Percentiles rank a stretch among this genome's conserved stretches.
These are phyloP conservation scores for Trifolium dubium DNA, from an alignment of 306 rosid genomes.

Conservation along the genomic window DNA sequence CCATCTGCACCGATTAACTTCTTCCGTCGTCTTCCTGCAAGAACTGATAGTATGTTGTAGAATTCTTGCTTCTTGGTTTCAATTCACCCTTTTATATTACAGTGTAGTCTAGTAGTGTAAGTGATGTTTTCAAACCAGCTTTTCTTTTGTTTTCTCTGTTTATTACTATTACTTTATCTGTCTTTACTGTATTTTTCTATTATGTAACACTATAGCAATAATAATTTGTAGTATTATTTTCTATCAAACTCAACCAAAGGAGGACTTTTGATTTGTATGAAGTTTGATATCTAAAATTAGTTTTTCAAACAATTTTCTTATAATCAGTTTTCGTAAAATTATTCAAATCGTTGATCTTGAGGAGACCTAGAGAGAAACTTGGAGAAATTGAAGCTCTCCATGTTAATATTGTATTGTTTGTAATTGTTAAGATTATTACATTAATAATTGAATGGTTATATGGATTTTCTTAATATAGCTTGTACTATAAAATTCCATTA, in stretches of 20 bases:
- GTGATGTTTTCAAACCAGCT: slow-evolving; percentile 11
- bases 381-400: background rate
- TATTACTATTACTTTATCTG: background rate
- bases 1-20: slow-evolving; percentile 49
- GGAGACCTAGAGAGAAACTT: too few relatives aligned
- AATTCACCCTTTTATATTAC: background rate
- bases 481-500: too few relatives aligned
- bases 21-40: slow-evolving; percentile 49
- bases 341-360: background rate
- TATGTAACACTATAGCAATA: background rate
- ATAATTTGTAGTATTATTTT: background rate
- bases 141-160: background rate
- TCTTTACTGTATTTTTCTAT: background rate
- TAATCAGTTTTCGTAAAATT: background rate
- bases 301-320: too few relatives aligned
- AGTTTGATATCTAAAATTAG: too few relatives aligned
- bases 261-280: slow-evolving; percentile 13
- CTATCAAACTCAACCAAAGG: slow-evolving; percentile 9
- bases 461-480: too few relatives aligned
- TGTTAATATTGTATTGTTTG: too few relatives aligned
- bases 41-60: slow-evolving; percentile 52
- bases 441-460: too few relatives aligned
- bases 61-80: background rate
- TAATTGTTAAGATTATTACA: too few relatives aligned
- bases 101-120: background rate